Evolutionary conservation across 768 basidiomycete genomes (phyloP).

Genomic region (Phylloporus rhodoxanthus): DNA sequence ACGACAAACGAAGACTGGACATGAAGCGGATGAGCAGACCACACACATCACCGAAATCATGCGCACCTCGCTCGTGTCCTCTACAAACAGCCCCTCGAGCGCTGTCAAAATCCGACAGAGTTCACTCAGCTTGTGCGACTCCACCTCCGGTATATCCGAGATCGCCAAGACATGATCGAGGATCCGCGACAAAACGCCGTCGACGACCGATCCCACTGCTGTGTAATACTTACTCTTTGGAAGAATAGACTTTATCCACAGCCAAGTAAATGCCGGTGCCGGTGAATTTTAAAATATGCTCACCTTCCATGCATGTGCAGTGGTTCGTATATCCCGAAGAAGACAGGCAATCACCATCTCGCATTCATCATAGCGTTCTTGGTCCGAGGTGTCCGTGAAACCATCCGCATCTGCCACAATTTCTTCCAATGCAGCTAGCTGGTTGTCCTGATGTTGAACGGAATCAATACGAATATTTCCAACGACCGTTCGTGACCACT

Average conservation of each 20-base stretch:
- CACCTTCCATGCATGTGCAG: slow-evolving; percentile 73
- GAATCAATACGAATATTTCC: background rate
- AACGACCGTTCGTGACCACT: slow-evolving; percentile 22
- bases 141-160: slow-evolving; percentile 81
- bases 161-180: slow-evolving; percentile 69
- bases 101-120: slow-evolving; percentile 74
- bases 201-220: slow-evolving; percentile 64
- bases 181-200: slow-evolving; percentile 61
- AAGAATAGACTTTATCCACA: slow-evolving; percentile 49
- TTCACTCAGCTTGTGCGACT: slow-evolving; percentile 79
- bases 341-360: slow-evolving; percentile 61
- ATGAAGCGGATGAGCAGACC: background rate
- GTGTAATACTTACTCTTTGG: slow-evolving; percentile 67
- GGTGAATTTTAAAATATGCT: slow-evolving; percentile 6
- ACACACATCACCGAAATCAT: background rate
- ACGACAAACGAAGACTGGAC: slow-evolving; percentile 69
- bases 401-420: slow-evolving; percentile 53
- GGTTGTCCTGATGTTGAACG: slow-evolving; percentile 18
- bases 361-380: slow-evolving; percentile 71
- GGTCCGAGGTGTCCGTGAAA: slow-evolving; percentile 63
- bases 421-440: slow-evolving; percentile 28
- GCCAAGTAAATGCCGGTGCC: background rate
- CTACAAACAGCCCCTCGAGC: slow-evolving; percentile 75
- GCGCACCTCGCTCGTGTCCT: slow-evolving; percentile 54
- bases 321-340: slow-evolving; percentile 54